Conservation (phyloP, 2,329 filamentous ascomycete genomes). For the Beauveria asiatica region DNA sequence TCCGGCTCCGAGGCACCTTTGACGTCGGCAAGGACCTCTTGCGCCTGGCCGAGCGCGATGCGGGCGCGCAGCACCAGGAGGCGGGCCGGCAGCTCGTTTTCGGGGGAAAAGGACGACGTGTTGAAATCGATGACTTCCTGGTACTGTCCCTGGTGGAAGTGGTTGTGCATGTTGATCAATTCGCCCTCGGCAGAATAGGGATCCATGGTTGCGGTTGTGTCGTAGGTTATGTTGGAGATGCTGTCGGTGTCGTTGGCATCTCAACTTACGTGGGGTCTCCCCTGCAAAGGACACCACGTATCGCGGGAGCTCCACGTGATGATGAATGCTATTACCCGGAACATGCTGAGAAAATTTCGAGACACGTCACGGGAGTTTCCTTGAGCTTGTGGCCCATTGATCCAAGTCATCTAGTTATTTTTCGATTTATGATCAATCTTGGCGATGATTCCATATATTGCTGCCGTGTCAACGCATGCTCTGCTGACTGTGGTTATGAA, state of each 20-base stretch:
- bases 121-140: slow-evolving; percentile 80
- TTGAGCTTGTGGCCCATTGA: neutral
- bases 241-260: neutral
- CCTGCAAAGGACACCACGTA: slow-evolving; percentile 1
- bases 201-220: slow-evolving; percentile 42
- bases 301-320: slow-evolving; percentile 9
- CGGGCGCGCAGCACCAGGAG: slow-evolving; percentile 74
- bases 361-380: neutral
- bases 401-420: too few relatives aligned
- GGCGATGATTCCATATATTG: neutral
- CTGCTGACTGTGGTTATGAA: too few relatives aligned
- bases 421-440: too few relatives aligned
- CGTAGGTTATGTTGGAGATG: neutral
- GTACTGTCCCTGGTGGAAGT: slow-evolving; percentile 77
- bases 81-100: slow-evolving; percentile 68
- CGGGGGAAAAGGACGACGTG: slow-evolving; percentile 65
- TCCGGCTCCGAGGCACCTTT: slow-evolving; percentile 61
- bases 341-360: neutral
- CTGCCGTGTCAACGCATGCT: too few relatives aligned
- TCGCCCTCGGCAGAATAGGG: slow-evolving; percentile 64
- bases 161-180: slow-evolving; percentile 62
- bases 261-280: neutral
- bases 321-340: neutral
- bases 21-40: slow-evolving; percentile 62
- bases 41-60: slow-evolving; percentile 71